Base-by-base conservation (phyloP, 495 filamentous ascomycete genomes). In the Poronia punctata region DNA sequence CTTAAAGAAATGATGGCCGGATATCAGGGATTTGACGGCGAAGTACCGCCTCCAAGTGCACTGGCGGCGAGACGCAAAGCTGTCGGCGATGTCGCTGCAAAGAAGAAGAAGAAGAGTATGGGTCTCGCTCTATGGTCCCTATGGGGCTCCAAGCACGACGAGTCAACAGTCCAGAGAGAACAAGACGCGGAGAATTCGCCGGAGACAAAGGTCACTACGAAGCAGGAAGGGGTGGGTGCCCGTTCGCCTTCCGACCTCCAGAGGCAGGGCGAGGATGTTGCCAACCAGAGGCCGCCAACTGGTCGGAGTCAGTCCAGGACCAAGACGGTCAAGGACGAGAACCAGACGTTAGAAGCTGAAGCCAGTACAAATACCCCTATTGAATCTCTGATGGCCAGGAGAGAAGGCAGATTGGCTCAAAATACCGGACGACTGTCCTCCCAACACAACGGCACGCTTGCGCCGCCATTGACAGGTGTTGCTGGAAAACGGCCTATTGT, bases 81-180 rank as follows among this genome's bases (percentile, higher is more conserved):
- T 21, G 70, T 68, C 14, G 70, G 65, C 6, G 66, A 73, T 25
- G 48, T 75, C 27, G 28, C 16, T 12, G 45, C 56, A 22, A 59
- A 61, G 59, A 69, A 62, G 56, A 75, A 74, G 49, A 74, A 57
- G 35, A 78, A 72, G 61, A 83, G 83, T 49, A 78, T 80, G 56
- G 88, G 86, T 3, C 69, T 95, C 61, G 76, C 78, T 22, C 60
- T 95, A 21, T 96, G 89, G 89, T 82, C 76, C 30, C 63, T 78
- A 8, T 88, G 88, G 83, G 89, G 84, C 8, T 86, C 82, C 46
- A 92, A 81, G 53, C 88, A 95, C 47, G 89, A 95, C 55, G 74
- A 88, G 63, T 74, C 70, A 29, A 82, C 80, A 8, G 68, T 92
- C 7, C 53, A 67, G 18, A 60, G 62, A 29, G 76, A 80, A 46